Evolutionary conservation across 371 early-diverging fungal genomes (phyloP), one percentile per base, ranked within the genome.

Genomic region (Rhizopus sp.): DNA sequence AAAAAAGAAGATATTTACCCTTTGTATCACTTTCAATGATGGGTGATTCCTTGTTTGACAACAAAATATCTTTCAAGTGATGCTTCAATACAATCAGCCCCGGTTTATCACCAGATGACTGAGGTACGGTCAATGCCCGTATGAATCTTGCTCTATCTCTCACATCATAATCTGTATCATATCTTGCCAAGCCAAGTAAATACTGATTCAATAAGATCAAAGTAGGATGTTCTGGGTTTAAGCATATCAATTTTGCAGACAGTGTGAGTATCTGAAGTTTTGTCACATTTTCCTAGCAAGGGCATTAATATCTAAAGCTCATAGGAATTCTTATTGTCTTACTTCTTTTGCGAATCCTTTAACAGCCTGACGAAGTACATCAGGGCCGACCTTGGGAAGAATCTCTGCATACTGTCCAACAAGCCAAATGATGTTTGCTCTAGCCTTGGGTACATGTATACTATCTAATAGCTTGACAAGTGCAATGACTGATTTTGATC

Each of bases 81-180:
- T 75, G 59, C 35, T 77, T 70, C 35, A 85, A 35, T 35, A 63
- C 72, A 54, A 59, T 63, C 15, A 77, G 57, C 9, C 73, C 77
- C 16, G 73, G 69, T 31, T 73, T 72, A 10, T 75, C 70, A 9
- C 65, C 56, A 7, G 39, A 53, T 46, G 52, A 62, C 15, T 54
- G 63, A 9, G 82, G 78, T 54, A 85, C 73, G 12, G 91, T 83
- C 52, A 96, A 69, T 0, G 81, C 88, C 40, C 88, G 84, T 41
- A 96, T 72, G 60, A 92, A 85, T 38, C 98, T 72, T 9, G 93
- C 93, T 15, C 95, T 85, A 62, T 98, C 98, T 34, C 98, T 84
- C 1, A 97, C 88, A 66, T 94, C 93, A 59, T 90, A 95, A 62
- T 87, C 82, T 13, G 81, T 66, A 66, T 98, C 98, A 61, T 90